phyloP scores from a whole-genome alignment of 768 basidiomycete genomes.

The Boletus reticulatus region DNA sequence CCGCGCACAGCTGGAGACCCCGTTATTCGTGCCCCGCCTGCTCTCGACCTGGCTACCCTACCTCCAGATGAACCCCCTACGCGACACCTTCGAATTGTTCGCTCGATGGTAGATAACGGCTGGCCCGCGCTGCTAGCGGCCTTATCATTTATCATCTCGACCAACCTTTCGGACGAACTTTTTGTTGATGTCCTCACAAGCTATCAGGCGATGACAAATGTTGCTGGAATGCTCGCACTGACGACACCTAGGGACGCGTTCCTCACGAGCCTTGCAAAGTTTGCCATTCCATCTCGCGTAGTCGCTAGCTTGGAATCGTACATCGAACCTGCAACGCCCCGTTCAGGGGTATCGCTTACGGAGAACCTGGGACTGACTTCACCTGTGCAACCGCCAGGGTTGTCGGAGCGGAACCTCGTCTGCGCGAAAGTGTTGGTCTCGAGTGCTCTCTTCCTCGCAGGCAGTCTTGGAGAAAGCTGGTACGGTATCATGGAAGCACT shows the following conservation, averaged over 20 bases:
- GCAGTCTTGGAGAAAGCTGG: constrained; percentile 89
- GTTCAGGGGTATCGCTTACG: constrained; percentile 54
- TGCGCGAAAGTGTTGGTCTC: constrained; percentile 83
- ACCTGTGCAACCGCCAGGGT: constrained; percentile 58
- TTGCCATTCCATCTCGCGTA: constrained; percentile 87
- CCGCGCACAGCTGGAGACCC: constrained; percentile 62
- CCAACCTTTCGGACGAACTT: constrained; percentile 88
- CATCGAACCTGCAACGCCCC: constrained; percentile 54
- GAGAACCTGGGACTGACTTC: constrained; percentile 65
- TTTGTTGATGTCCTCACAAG: constrained; percentile 85
- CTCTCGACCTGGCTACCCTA: constrained; percentile 60
- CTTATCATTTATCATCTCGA: constrained; percentile 83
- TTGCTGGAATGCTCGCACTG: constrained; percentile 85
- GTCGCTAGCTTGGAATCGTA: constrained; percentile 78
- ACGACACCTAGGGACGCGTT: constrained; percentile 91
- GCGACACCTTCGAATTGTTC: constrained; percentile 59
- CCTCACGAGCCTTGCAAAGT: constrained; percentile 84
- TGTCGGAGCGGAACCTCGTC: constrained; percentile 88
- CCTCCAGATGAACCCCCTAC: constrained; percentile 53
- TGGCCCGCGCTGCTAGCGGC: constrained; percentile 95
- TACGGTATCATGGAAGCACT: constrained; percentile 86
- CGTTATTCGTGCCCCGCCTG: constrained; percentile 66
- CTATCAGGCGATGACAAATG: constrained; percentile 81
- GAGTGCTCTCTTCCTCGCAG: constrained; percentile 77
- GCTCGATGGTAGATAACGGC: constrained; percentile 77